A percentile compares a stretch with the other conserved stretches of the same genome.
Conservation (phyloP, 352 stramenopile genomes). For the Phytophthora rubi region DNA sequence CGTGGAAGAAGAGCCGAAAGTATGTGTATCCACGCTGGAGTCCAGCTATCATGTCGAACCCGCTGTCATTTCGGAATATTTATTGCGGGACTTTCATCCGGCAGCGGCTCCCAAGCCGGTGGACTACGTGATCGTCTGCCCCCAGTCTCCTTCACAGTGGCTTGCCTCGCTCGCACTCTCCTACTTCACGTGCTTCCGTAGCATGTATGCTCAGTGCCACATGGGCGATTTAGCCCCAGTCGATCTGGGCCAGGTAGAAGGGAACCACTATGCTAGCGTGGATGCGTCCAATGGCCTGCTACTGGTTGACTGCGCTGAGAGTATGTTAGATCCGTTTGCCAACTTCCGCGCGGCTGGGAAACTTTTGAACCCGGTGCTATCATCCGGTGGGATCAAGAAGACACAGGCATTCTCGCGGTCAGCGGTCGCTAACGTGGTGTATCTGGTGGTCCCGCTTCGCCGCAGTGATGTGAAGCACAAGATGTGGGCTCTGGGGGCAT, state of each 20-base stretch:
- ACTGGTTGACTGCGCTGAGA: slow-evolving; percentile 62
- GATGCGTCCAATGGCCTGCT: slow-evolving; percentile 60
- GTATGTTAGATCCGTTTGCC: slow-evolving; percentile 60
- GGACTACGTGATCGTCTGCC: slow-evolving; percentile 79
- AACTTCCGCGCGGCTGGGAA: slow-evolving; percentile 69
- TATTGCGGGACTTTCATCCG: slow-evolving; percentile 75
- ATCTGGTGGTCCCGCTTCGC: slow-evolving; percentile 71
- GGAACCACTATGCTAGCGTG: slow-evolving; percentile 51
- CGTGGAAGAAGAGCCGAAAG: slow-evolving; percentile 38
- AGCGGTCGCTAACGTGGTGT: slow-evolving; percentile 71
- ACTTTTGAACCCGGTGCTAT: slow-evolving; percentile 59
- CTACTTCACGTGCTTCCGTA: slow-evolving; percentile 75
- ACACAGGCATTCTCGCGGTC: slow-evolving; percentile 71
- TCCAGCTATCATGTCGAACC: slow-evolving; percentile 59
- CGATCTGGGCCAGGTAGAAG: slow-evolving; percentile 49
- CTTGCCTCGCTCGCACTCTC: slow-evolving; percentile 71
- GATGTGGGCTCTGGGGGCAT: slow-evolving; percentile 71
- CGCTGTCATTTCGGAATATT: slow-evolving; percentile 73
- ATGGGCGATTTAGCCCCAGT: slow-evolving; percentile 72
- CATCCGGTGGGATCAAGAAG: slow-evolving; percentile 54
- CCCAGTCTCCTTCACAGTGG: slow-evolving; percentile 74
- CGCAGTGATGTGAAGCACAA: slow-evolving; percentile 75
- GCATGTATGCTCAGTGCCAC: slow-evolving; percentile 69
- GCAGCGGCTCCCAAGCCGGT: slow-evolving; percentile 67
- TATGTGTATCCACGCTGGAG: slow-evolving; percentile 66